Conservation (phyloP, 169 alveolate species). For the Plasmodium malariae region DNA sequence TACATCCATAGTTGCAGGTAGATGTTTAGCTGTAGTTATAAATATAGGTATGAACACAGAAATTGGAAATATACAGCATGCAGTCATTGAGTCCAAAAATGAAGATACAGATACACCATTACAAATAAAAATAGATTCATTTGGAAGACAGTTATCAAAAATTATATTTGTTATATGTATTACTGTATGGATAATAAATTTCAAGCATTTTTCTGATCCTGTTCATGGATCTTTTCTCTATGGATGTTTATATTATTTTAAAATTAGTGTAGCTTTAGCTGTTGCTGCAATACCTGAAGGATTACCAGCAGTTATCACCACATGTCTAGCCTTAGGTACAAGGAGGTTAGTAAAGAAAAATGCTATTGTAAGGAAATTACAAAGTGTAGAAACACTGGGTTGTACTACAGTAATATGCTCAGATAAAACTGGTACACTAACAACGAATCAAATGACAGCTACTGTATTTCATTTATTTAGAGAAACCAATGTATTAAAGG, state of each 20-base stretch:
- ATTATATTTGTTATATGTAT: constrained; percentile 93
- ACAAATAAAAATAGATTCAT: constrained; percentile 96
- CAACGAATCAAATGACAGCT: constrained; percentile 97
- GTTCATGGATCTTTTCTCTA: constrained; percentile 95
- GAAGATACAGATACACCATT: constrained; percentile 97
- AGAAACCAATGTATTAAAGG: constrained; percentile 38
- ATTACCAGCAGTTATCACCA: constrained; percentile 99
- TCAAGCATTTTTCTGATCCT: constrained; percentile 95
- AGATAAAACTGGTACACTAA: constrained; percentile 99
- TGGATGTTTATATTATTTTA: constrained; percentile 97
- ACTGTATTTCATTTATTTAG: constrained; percentile 80
- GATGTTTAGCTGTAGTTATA: constrained; percentile 95
- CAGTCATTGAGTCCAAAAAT: constrained; percentile 95
- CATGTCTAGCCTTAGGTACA: constrained; percentile 98
- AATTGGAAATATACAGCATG: constrained; percentile 97
- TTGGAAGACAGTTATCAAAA: constrained; percentile 95
- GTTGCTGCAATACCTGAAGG: constrained; percentile 99
- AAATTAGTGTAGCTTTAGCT: constrained; percentile 98
- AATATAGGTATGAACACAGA: constrained; percentile 98
- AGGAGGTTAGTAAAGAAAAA: constrained; percentile 97
- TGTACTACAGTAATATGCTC: constrained; percentile 99
- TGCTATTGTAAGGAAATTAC: constrained; percentile 97
- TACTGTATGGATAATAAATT: constrained; percentile 97
- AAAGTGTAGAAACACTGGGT: constrained; percentile 98
- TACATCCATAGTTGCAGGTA: constrained; percentile 95